Evolutionary conservation across 345 rosid genomes (phyloP).

Genomic region (Eucalyptus polyanthemos): DNA sequence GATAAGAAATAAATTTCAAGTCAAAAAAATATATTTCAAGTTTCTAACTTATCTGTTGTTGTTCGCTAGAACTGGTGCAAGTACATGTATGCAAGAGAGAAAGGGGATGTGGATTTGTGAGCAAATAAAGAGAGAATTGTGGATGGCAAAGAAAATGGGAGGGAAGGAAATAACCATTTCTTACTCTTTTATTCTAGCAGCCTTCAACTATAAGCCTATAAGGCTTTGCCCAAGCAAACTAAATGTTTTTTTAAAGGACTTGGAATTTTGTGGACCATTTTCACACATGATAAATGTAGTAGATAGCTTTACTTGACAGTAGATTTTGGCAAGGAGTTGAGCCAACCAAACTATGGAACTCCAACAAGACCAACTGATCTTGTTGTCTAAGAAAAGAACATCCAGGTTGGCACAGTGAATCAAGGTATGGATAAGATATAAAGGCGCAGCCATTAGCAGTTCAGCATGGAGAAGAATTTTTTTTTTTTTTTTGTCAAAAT

Average conservation of each 20-base stretch:
- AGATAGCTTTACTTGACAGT: background rate
- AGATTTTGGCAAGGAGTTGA: background rate
- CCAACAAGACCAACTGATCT: background rate
- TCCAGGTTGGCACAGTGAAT: background rate
- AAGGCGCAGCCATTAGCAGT: background rate
- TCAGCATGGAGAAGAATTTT: background rate
- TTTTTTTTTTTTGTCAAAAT: background rate
- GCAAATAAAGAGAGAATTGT: background rate
- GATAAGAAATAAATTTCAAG: background rate
- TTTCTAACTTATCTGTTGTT: background rate
- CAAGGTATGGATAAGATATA: background rate
- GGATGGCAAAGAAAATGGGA: background rate
- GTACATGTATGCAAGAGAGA: background rate
- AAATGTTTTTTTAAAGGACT: background rate
- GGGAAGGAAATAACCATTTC: background rate
- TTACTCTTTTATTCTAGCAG: background rate
- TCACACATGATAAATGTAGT: background rate
- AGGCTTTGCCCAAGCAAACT: background rate
- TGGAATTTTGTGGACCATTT: background rate
- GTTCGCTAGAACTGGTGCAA: background rate
- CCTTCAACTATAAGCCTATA: background rate
- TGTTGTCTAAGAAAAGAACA: background rate
- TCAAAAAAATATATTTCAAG: background rate
- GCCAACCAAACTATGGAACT: background rate
- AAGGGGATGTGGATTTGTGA: background rate